These are phyloP conservation scores for Sarcodon aspratus DNA, from an alignment of 768 basidiomycete species.

Conservation along the genomic window DNA sequence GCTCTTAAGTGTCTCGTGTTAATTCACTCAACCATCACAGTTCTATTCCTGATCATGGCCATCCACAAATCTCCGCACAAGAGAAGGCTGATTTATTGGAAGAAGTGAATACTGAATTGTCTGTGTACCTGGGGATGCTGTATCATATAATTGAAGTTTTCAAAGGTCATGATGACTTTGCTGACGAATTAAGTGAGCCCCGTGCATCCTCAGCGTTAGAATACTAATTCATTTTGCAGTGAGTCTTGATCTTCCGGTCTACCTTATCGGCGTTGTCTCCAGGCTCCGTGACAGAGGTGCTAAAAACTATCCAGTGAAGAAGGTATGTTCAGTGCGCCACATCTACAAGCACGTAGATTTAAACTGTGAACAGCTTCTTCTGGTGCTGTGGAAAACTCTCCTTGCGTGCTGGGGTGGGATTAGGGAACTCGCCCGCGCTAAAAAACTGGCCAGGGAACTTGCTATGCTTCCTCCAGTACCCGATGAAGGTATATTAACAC, in stretches of 20 bases:
- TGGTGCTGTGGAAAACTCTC: constrained; percentile 91
- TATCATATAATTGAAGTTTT: constrained; percentile 93
- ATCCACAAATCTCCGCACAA: constrained; percentile 54
- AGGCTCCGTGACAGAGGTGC: constrained; percentile 87
- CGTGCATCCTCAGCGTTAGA: not conserved
- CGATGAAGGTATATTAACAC: constrained; percentile 28
- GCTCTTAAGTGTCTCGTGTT: not conserved
- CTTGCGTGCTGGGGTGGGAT: constrained; percentile 90
- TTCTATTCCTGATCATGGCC: constrained; percentile 59
- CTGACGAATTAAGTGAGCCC: constrained; percentile 86
- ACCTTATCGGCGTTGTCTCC: constrained; percentile 85
- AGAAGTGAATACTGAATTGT: constrained; percentile 86
- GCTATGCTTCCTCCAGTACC: constrained; percentile 54
- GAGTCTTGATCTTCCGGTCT: constrained; percentile 88
- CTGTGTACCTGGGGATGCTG: constrained; percentile 88
- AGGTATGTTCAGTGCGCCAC: constrained; percentile 35
- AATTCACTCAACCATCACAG: constrained; percentile 25
- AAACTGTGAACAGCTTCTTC: constrained; percentile 52
- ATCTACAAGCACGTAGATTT: constrained; percentile 2
- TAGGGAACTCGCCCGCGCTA: constrained; percentile 73
- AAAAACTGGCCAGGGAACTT: constrained; percentile 77
- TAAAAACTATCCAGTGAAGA: constrained; percentile 95
- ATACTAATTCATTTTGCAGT: constrained; percentile 34
- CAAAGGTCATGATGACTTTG: constrained; percentile 89
- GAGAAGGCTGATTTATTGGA: constrained; percentile 77